Percentiles rank a stretch among this genome's conserved stretches.
Conservation (phyloP, 2,329 filamentous ascomycete genomes). For the Thermochaetoides dissita region DNA sequence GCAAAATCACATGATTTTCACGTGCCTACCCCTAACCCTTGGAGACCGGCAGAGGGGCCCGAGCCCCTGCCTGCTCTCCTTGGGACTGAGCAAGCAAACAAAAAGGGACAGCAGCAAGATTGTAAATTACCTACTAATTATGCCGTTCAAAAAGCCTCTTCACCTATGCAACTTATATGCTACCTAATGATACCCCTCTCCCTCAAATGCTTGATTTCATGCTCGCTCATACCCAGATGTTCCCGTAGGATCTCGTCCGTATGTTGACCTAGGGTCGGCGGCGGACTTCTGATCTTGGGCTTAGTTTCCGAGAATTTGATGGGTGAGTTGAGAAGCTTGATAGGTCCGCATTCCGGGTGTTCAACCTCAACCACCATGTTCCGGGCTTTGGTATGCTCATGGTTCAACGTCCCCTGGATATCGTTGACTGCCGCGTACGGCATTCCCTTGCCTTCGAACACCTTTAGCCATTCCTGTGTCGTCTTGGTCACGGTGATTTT, state of each 20-base stretch:
- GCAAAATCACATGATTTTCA: slow-evolving; percentile 8
- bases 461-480: slow-evolving; percentile 73
- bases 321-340: slow-evolving; percentile 86
- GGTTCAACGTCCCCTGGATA: slow-evolving; percentile 67
- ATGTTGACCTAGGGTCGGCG: slow-evolving; percentile 77
- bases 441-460: slow-evolving; percentile 83
- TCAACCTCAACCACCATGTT: slow-evolving; percentile 84
- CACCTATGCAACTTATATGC: neutral
- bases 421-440: slow-evolving; percentile 91
- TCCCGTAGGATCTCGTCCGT: slow-evolving; percentile 61
- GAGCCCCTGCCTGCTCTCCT: too few relatives aligned
- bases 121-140: neutral
- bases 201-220: slow-evolving; percentile 48
- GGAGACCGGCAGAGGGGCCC: neutral
- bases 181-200: slow-evolving; percentile 51
- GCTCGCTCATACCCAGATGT: slow-evolving; percentile 44
- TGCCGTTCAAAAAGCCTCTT: neutral
- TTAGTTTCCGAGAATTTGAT: slow-evolving; percentile 82
- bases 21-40: slow-evolving; percentile 7
- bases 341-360: slow-evolving; percentile 66
- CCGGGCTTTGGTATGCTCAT: slow-evolving; percentile 71
- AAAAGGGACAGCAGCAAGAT: too few relatives aligned
- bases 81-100: too few relatives aligned
- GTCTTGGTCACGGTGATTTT: slow-evolving; percentile 59
- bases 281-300: slow-evolving; percentile 61